Base-by-base conservation (phyloP, 2,329 filamentous ascomycete species). In the Hymenoscyphus occultus region DNA sequence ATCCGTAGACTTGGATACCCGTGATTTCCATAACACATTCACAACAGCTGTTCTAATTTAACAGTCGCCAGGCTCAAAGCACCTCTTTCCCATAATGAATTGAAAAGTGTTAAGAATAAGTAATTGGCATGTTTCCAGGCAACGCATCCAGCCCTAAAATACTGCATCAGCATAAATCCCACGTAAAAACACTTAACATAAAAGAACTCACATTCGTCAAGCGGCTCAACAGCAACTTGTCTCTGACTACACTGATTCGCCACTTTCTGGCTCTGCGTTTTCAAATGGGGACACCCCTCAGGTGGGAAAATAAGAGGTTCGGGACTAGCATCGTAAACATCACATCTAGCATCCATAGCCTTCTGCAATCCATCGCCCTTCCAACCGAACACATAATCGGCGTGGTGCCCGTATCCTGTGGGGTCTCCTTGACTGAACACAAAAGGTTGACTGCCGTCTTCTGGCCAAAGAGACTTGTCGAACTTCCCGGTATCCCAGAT, bases 181-280 rank as follows among this genome's bases (percentile, higher is more conserved):
- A 14, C 12, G 22, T 16, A 35, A 5, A 7, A 6, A 16, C 10
- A 3, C 31, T 57, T 13, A 12, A 57, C 5, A 57, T n/a, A 57
- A 14, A 31, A 4, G 19, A 22, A 76, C 78, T 76, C 74, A 80
- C 80, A 82, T 71, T 79, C 81, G 60, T 83, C 81, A 60, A 84
- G 79, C 7, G 78, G 69, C 74, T 84, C 82, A 51, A 78, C 76
- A 13, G 80, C 80, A 69, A 81, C 78, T 70, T 83, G 81, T 32
- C 76, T 65, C 65, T 79, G 74, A 65, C 73, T 78, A 77, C 81
- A 83, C 59, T 79, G 72, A 69, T 79, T 82, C 77, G 81, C 82
- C 68, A 74, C 69, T 45, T 76, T 77, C 22, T 80, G 75, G 28
- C 75, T 72, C 75, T 82, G 81, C 59, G 76, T 77, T 61, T 77